Evolutionary conservation across 2,329 filamentous ascomycete species (phyloP).

Genomic region (Mycosphaerella arachidis): DNA sequence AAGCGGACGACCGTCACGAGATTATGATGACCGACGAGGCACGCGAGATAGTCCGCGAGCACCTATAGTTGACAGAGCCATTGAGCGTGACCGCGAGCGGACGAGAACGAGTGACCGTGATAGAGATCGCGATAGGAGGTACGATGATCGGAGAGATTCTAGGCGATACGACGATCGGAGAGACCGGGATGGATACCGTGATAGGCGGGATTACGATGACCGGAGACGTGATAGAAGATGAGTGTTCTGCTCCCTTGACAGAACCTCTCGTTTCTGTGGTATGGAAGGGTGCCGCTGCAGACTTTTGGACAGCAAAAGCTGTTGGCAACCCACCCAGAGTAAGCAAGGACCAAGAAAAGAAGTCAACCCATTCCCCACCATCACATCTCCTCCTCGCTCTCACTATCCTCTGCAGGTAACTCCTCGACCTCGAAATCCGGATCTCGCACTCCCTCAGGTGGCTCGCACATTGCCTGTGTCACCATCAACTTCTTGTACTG

Average conservation of each 20-base stretch:
- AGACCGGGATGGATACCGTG: slow-evolving; percentile 19
- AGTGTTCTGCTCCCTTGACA: neutral
- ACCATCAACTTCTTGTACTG: slow-evolving; percentile 40
- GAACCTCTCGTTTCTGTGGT: too few species aligned
- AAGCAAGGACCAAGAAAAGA: neutral
- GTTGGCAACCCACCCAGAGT: neutral
- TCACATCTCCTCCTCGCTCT: neutral
- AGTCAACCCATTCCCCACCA: neutral
- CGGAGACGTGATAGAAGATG: slow-evolving; percentile 8
- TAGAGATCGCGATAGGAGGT: slow-evolving; percentile 22
- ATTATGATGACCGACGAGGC: slow-evolving; percentile 56
- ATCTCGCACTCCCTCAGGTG: slow-evolving; percentile 24
- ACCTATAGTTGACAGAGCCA: slow-evolving; percentile 49
- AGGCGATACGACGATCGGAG: slow-evolving; percentile 26
- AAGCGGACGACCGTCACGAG: slow-evolving; percentile 8
- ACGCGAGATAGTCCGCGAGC: slow-evolving; percentile 72
- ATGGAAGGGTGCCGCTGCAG: neutral
- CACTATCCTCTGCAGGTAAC: slow-evolving; percentile 4
- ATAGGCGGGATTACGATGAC: slow-evolving; percentile 24
- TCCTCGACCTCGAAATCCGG: slow-evolving; percentile 22
- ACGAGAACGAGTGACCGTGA: slow-evolving; percentile 23
- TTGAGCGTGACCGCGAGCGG: slow-evolving; percentile 23
- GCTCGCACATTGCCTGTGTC: slow-evolving; percentile 8
- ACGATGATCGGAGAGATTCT: slow-evolving; percentile 23
- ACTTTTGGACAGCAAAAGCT: neutral